phyloP scores from a whole-genome alignment of 2,329 filamentous ascomycete species.

The Penicillium digitatum region DNA sequence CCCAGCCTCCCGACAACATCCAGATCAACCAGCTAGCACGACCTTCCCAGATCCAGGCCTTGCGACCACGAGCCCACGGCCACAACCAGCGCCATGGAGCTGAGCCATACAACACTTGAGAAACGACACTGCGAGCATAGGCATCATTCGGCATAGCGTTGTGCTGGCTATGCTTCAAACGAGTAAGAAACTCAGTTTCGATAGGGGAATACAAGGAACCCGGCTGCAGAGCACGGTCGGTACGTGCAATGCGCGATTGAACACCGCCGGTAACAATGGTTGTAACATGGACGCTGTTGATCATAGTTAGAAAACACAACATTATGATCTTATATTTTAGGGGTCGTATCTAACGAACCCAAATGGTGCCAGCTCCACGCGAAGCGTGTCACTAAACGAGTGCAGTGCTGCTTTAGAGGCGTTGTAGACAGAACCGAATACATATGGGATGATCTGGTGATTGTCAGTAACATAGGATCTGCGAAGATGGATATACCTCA shows the following conservation, averaged over 20 bases:
- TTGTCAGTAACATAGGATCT: neutral
- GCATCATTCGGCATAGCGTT: conserved; percentile 49
- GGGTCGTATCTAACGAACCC: conserved; percentile 28
- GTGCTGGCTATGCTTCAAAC: conserved; percentile 54
- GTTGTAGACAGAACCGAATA: conserved; percentile 52
- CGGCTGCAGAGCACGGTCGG: conserved; percentile 45
- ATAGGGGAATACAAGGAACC: conserved; percentile 53
- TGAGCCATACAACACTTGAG: conserved; percentile 48
- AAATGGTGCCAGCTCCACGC: conserved; percentile 54
- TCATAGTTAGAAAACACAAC: neutral
- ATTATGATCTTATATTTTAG: neutral
- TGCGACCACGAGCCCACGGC: conserved; percentile 40
- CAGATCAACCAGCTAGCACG: conserved; percentile 51
- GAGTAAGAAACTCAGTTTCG: conserved; percentile 48
- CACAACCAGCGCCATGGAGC: conserved; percentile 50
- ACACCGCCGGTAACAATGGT: conserved; percentile 59
- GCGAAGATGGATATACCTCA: neutral
- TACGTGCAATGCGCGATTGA: conserved; percentile 55
- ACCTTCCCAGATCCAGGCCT: conserved; percentile 48
- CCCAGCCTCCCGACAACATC: conserved; percentile 49
- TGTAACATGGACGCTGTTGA: conserved; percentile 47
- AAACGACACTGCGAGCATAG: conserved; percentile 55
- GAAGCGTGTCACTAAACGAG: conserved; percentile 55
- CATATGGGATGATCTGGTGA: conserved; percentile 40
- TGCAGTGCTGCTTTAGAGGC: conserved; percentile 59